Evolutionary conservation across 129 eudicot species (phyloP).

Genomic region (Dittrichia graveolens): DNA sequence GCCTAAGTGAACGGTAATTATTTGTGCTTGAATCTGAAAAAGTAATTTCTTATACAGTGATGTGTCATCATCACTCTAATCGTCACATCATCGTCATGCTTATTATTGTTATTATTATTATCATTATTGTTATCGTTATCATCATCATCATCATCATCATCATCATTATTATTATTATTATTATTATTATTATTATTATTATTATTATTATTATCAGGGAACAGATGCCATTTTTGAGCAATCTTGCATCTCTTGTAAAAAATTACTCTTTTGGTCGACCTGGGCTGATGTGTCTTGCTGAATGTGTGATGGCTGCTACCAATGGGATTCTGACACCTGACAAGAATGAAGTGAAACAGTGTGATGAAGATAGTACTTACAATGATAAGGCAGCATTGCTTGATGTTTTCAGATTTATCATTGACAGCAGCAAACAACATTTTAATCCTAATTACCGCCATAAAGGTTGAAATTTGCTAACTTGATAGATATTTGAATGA

Average conservation of each 20-base stretch:
- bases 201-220: slow-evolving; percentile 46
- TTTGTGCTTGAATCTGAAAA: neutral
- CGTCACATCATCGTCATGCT: neutral
- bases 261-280: slow-evolving; percentile 77
- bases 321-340: slow-evolving; percentile 35
- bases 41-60: neutral
- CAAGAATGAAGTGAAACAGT: slow-evolving; percentile 30
- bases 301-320: slow-evolving; percentile 69
- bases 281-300: slow-evolving; percentile 85
- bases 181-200: neutral
- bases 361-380: slow-evolving; percentile 34
- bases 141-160: neutral
- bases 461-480: slow-evolving; percentile 54
- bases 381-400: slow-evolving; percentile 55
- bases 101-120: neutral
- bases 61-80: neutral
- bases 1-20: slow-evolving; percentile 58
- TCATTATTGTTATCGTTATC: neutral
- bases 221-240: slow-evolving; percentile 54
- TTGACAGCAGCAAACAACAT: slow-evolving; percentile 93
- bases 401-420: slow-evolving; percentile 70
- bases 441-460: slow-evolving; percentile 84
- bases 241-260: slow-evolving; percentile 68
- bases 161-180: neutral
- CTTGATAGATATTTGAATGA: slow-evolving; percentile 7